phyloP scores from a whole-genome alignment of 257 asterid species.

The Rhazya stricta region DNA sequence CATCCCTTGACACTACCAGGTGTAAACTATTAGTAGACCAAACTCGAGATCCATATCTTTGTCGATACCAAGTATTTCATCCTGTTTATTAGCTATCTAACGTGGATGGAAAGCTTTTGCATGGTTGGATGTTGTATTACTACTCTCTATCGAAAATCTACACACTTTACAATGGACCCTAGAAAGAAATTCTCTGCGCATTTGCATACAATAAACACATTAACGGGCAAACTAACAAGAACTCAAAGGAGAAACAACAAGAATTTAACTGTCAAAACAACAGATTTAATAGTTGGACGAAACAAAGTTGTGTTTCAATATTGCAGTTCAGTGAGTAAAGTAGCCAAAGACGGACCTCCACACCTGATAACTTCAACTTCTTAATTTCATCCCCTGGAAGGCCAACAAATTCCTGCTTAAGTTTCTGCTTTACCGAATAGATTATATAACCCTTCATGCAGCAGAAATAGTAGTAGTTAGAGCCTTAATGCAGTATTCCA shows the following conservation, averaged over 20 bases:
- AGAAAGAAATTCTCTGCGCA: background rate
- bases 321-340: background rate
- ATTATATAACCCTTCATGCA: conserved; percentile 68
- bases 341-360: conserved; percentile 52
- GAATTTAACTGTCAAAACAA: background rate
- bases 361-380: conserved; percentile 66
- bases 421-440: conserved; percentile 72
- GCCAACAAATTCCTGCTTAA: conserved; percentile 74
- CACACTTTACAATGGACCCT: too few species aligned
- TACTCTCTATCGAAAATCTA: background rate
- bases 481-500: background rate
- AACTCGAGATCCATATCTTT: background rate
- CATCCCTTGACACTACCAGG: background rate
- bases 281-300: background rate
- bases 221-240: background rate
- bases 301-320: background rate
- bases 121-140: background rate
- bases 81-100: background rate
- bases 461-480: conserved; percentile 4
- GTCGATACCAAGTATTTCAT: background rate
- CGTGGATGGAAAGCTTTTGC: background rate
- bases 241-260: background rate
- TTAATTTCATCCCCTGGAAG: conserved; percentile 64
- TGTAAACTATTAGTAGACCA: background rate
- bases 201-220: background rate